Base-by-base conservation (phyloP, 495 filamentous ascomycete genomes). In the Podospora bellae-mahoneyi region DNA sequence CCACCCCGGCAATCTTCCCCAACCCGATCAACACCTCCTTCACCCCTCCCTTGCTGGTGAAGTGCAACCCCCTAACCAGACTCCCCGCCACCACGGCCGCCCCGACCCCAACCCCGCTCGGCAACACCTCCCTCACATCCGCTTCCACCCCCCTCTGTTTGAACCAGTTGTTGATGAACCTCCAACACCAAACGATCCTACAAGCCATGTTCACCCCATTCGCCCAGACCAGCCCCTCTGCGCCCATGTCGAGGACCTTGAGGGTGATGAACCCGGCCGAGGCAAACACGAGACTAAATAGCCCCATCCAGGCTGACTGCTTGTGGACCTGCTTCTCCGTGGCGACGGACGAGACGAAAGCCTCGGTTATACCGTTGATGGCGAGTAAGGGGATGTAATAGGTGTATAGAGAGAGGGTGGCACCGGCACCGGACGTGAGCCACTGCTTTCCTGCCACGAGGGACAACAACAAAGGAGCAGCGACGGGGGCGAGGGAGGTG, bases 371-470 rank as follows among this genome's bases (percentile, higher is more conserved):
- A 55, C 95, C 95, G 74, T 99, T 99, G 69, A 96, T 78, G 1
- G 93, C 96, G 0, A 99, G 81, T 5, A 98, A 85, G 18, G 95
- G 95, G 68, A 99, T 92, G 76, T 97, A 97, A 74, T 91, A 92
- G 78, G 90, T 93, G 79, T 97, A 99, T 1, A 84, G 82, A 0
- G 90, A 85, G 10, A 99, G 82, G 5, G 93, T 86, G 1, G 67
- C 69, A 4, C 83, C 84, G n/a, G 87, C 86, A 53, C 86, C 87
- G 54, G 86, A 83, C 2, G 85, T 81, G 15, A 82, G 81, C 95
- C 95, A 98, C 61, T 83, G 83, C 1, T 81, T 74, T 16, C 96
- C 93, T 5, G 92, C 91, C 32, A 97, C 77, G 34, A 94, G 74
- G 62, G 81, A 79, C 27, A 99, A 87, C 1, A 92, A 81, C 6